These are phyloP conservation scores for Neurospora hispaniola DNA, from an alignment of 495 filamentous ascomycete genomes.

Conservation along the genomic window DNA sequence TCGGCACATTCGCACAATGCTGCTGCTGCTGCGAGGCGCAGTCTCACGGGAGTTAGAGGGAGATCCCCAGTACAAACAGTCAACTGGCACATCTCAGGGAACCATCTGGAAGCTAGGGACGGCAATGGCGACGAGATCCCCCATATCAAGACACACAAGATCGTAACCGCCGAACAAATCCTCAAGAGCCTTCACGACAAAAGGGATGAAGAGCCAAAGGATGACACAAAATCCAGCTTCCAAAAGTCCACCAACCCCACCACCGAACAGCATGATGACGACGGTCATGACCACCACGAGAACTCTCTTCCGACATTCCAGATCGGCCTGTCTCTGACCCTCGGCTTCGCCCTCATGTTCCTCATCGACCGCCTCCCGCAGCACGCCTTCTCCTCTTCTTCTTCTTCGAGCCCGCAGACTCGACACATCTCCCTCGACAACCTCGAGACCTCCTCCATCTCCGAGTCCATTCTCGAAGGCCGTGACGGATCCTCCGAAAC, in stretches of 20 bases:
- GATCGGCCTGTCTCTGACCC: constrained; percentile 75
- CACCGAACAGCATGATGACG: constrained; percentile 7
- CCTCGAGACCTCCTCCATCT: constrained; percentile 41
- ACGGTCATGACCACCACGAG: constrained; percentile 14
- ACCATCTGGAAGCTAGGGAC: background rate
- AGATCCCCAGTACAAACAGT: background rate
- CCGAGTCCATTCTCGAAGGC: constrained; percentile 13
- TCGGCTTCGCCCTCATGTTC: constrained; percentile 95
- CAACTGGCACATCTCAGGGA: background rate
- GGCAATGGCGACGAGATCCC: background rate
- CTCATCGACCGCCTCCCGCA: constrained; percentile 82
- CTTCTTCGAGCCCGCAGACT: constrained; percentile 41
- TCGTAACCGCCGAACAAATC: background rate
- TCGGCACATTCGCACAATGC: constrained; percentile 32
- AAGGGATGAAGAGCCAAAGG: background rate
- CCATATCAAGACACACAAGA: background rate
- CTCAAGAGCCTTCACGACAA: background rate
- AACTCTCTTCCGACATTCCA: constrained; percentile 43
- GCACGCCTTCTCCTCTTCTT: constrained; percentile 47
- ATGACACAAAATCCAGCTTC: background rate
- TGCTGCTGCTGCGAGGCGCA: background rate
- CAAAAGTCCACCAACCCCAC: background rate
- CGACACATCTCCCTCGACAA: constrained; percentile 75
- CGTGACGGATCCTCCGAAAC: constrained; percentile 25
- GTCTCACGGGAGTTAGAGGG: background rate